phyloP scores from a whole-genome alignment of 2,329 filamentous ascomycete species.

The Sporothrix schenckii region DNA sequence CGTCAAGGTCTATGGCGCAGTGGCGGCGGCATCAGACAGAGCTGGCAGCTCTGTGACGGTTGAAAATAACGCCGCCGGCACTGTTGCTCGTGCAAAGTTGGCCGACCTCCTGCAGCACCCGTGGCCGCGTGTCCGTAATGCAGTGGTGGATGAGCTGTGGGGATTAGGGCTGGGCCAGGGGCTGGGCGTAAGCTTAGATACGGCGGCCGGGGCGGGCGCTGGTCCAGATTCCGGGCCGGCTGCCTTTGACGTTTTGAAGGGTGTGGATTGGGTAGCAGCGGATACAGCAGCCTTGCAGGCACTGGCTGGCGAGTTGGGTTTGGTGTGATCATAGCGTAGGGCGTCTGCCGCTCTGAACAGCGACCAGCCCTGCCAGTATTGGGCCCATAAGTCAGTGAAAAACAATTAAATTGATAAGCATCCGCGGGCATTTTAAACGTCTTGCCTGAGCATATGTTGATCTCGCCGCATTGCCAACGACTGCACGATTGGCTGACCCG shows the following conservation, averaged over 20 bases:
- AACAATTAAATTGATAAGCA: neutral
- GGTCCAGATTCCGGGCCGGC: neutral
- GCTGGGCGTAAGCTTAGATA: constrained; percentile 35
- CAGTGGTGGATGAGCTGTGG: constrained; percentile 65
- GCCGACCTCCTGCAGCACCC: constrained; percentile 76
- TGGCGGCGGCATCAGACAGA: constrained; percentile 55
- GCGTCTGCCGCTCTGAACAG: neutral
- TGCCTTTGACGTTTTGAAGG: constrained; percentile 45
- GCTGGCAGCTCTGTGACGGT: constrained; percentile 21
- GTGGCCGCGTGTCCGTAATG: constrained; percentile 71
- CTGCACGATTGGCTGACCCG: neutral
- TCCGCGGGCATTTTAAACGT: neutral
- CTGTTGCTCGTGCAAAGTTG: constrained; percentile 67
- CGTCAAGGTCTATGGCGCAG: constrained; percentile 74
- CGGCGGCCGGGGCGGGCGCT: constrained; percentile 27
- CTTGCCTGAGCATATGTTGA: neutral
- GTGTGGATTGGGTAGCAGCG: constrained; percentile 62
- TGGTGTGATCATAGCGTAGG: neutral
- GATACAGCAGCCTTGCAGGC: constrained; percentile 51
- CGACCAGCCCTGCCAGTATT: neutral
- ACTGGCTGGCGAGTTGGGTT: constrained; percentile 49
- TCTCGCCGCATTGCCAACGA: neutral
- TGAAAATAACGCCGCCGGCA: constrained; percentile 46
- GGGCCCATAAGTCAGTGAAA: neutral
- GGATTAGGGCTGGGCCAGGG: constrained; percentile 42